Evolutionary conservation across 2,329 filamentous ascomycete species (phyloP), one percentile per base, ranked within the genome.

Genomic region (Cladosporium sp.): DNA sequence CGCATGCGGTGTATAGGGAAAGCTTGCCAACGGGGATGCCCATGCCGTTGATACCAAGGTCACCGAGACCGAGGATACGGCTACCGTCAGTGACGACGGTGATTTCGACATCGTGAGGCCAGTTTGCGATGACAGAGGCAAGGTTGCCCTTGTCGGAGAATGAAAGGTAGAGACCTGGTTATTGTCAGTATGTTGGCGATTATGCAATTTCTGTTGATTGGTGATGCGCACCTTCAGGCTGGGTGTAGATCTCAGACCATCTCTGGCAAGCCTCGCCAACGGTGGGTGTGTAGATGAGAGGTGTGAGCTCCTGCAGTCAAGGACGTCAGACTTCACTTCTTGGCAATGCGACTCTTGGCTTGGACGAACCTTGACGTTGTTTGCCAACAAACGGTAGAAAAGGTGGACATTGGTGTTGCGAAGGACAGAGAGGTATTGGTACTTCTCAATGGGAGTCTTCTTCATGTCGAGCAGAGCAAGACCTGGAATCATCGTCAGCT

Each of bases 1-100:
- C 93, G 65, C 92, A 95, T 40, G 87, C 90, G 53, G 89, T 96
- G 79, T 99, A 99, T 47, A 99, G 81, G 56, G 91, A 84, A 55
- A 97, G 80, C 77, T 99, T 99, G 66, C 93, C 93, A 61, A 99
- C 92, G 55, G 93, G 90, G 71, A 99, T 99, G 59, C 93, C 93
- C 77, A 97, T 95, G 65, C 93, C 93, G 71, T 96, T 96, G 59
- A 99, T 85, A 61, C 93, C 93, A 51, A 97, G 81, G 72, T 99
- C 93, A 61, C 93, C 93, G 32, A 99, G 83, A 65, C 93, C 92
- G 52, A 91, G 84, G 70, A 85, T 96, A 59, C 93, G 86, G 43
- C 91, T 96, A 55, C 93, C 93, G 69, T 99, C 93, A 13, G 93
- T 97, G 61, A 99, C 85, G 68, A 96, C 91, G 65, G 90, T 95